Percentiles rank a stretch among this genome's conserved stretches.
Evolutionary conservation across 2,329 filamentous ascomycete genomes (phyloP).

Genomic region (Aspergillus sp.): DNA sequence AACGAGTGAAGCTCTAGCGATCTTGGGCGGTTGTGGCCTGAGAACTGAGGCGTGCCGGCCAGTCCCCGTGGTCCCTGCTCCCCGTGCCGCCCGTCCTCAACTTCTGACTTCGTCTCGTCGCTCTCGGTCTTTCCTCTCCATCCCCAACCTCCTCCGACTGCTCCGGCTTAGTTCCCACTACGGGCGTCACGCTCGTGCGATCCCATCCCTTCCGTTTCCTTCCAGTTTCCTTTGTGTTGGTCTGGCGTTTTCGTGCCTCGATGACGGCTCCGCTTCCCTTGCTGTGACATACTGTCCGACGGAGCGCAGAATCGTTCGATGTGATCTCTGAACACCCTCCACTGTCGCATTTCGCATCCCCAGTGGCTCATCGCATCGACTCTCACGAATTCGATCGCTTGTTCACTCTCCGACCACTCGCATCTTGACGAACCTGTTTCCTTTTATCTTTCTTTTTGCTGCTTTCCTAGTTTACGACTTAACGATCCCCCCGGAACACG

Average conservation of each 20-base stretch:
- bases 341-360: constrained; percentile 12
- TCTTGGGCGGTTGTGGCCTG: constrained; percentile 6
- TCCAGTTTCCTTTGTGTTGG: constrained; percentile 27
- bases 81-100: constrained; percentile 11
- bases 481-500: constrained; percentile 20
- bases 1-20: not conserved
- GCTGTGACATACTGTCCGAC: constrained; percentile 17
- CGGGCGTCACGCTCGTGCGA: constrained; percentile 23
- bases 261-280: constrained; percentile 17
- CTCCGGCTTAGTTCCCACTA: constrained; percentile 12
- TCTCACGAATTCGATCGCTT: constrained; percentile 22
- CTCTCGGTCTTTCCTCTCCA: constrained; percentile 10
- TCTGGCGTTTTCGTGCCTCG: constrained; percentile 27
- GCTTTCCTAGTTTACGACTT: constrained; percentile 23
- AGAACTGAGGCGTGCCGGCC: constrained; percentile 14
- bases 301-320: constrained; percentile 19
- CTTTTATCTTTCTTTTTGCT: constrained; percentile 18
- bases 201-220: constrained; percentile 19
- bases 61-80: not conserved
- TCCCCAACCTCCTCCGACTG: constrained; percentile 10
- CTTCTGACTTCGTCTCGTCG: constrained; percentile 14
- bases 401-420: constrained; percentile 21
- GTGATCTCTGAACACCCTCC: constrained; percentile 16
- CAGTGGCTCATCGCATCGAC: constrained; percentile 19
- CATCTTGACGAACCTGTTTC: constrained; percentile 23